Evolutionary conservation across 148 eudicot species (phyloP).

Genomic region (Cornus florida): DNA sequence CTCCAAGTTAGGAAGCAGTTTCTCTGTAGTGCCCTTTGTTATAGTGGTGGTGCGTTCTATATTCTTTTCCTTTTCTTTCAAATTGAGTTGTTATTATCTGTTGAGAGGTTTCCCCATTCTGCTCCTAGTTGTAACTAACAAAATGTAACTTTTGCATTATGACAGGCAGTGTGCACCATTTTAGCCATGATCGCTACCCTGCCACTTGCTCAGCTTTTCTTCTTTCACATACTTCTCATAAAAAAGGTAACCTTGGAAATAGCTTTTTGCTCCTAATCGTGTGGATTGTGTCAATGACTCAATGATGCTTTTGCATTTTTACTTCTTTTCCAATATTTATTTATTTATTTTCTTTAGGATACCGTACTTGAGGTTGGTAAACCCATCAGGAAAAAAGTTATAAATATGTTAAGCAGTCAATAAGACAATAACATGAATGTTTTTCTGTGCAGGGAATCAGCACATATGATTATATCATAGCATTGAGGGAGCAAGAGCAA

Average conservation of each 20-base stretch:
- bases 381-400: background rate
- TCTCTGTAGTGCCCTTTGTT: conserved; percentile 79
- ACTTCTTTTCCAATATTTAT: background rate
- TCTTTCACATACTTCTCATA: conserved; percentile 95
- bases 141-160: conserved; percentile 1
- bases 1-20: conserved; percentile 96
- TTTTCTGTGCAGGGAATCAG: conserved; percentile 69
- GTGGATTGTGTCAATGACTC: background rate
- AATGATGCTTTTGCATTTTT: background rate
- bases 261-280: background rate
- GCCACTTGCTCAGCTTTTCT: conserved; percentile 94
- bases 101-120: background rate
- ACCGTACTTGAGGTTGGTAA: background rate
- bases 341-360: background rate
- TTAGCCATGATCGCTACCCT: conserved; percentile 96
- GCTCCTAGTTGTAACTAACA: background rate
- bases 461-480: conserved; percentile 98
- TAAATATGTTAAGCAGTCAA: background rate
- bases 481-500: conserved; percentile 96
- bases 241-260: conserved; percentile 62
- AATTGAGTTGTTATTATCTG: background rate
- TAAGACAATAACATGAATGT: background rate
- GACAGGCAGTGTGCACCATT: conserved; percentile 84
- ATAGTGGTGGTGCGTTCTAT: conserved; percentile 79
- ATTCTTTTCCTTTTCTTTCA: conserved; percentile 1